These are phyloP conservation scores for Diaporthe helianthi DNA, from an alignment of 2,329 filamentous ascomycete species.

Conservation along the genomic window DNA sequence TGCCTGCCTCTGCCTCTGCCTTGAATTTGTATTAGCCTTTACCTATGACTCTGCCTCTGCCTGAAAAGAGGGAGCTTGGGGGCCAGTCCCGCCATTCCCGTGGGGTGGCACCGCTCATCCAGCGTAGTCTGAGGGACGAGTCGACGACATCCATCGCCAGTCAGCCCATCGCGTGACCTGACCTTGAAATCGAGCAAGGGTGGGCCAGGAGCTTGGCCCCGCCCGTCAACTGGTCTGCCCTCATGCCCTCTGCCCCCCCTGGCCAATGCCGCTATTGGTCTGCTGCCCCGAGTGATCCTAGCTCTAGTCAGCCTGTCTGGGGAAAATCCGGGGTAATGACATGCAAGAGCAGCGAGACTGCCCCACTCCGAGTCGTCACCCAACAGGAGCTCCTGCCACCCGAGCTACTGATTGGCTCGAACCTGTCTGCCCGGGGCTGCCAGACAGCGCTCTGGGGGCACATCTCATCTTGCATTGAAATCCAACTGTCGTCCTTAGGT, in stretches of 20 bases:
- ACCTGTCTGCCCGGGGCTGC: neutral
- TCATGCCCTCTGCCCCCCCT: neutral
- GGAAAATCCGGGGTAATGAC: conserved; percentile 34
- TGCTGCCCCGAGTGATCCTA: conserved; percentile 6
- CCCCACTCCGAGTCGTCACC: conserved; percentile 24
- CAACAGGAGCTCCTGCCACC: neutral
- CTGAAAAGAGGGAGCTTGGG: neutral
- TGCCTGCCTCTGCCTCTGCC: too few relatives aligned
- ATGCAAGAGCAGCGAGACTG: conserved; percentile 19
- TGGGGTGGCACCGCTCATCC: neutral
- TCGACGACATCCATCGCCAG: neutral
- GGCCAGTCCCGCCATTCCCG: neutral
- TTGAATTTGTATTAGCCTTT: too few relatives aligned
- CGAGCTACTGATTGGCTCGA: conserved; percentile 25
- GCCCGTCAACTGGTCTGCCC: too few relatives aligned
- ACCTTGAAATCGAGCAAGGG: conserved; percentile 5
- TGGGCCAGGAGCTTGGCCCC: conserved; percentile 23
- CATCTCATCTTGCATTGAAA: conserved; percentile 4
- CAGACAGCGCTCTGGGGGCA: neutral
- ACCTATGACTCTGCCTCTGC: neutral
- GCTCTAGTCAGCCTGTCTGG: conserved; percentile 8
- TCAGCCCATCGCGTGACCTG: conserved; percentile 34
- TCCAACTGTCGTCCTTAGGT: neutral
- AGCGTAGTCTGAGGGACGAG: too few relatives aligned
- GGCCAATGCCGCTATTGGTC: neutral